Conservation (phyloP, 768 basidiomycete species). For the Heimioporus sp. region DNA sequence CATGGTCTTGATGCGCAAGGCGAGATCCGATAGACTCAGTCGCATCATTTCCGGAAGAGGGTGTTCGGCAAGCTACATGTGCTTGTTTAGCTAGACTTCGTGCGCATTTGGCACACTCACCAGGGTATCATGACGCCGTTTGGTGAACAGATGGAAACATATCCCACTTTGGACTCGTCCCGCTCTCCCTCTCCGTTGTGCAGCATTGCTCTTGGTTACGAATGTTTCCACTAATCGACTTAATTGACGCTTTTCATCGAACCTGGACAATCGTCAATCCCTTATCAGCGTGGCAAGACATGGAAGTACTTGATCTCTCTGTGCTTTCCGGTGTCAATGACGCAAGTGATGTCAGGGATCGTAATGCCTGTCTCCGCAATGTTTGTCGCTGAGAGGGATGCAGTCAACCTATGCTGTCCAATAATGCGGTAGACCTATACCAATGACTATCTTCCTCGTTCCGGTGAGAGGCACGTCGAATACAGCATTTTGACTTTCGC, state of each 20-base stretch:
- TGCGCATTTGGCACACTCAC: slow-evolving; percentile 32
- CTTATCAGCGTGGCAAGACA: not conserved
- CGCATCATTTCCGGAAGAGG: slow-evolving; percentile 96
- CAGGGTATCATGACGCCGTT: slow-evolving; percentile 76
- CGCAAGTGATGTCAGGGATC: slow-evolving; percentile 96
- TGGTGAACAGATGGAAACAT: slow-evolving; percentile 96
- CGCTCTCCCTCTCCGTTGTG: slow-evolving; percentile 85
- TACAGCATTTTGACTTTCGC: slow-evolving; percentile 85
- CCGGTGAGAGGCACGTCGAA: slow-evolving; percentile 85
- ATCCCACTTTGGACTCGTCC: slow-evolving; percentile 88
- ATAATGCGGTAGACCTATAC: slow-evolving; percentile 39
- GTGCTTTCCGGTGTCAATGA: slow-evolving; percentile 92
- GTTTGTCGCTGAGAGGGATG: slow-evolving; percentile 62
- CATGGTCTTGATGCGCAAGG: slow-evolving; percentile 91
- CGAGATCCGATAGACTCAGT: slow-evolving; percentile 87
- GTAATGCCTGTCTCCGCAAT: slow-evolving; percentile 98
- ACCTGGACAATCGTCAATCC: slow-evolving; percentile 43
- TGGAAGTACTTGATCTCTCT: slow-evolving; percentile 78
- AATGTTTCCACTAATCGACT: slow-evolving; percentile 90
- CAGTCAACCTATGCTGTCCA: not conserved
- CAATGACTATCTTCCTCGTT: slow-evolving; percentile 90
- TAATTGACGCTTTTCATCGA: slow-evolving; percentile 96
- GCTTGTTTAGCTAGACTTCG: not conserved
- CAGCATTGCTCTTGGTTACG: slow-evolving; percentile 87
- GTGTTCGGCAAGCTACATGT: slow-evolving; percentile 73